These are phyloP conservation scores for Anisodus tanguticus DNA, from an alignment of 257 asterid genomes.

Conservation along the genomic window DNA sequence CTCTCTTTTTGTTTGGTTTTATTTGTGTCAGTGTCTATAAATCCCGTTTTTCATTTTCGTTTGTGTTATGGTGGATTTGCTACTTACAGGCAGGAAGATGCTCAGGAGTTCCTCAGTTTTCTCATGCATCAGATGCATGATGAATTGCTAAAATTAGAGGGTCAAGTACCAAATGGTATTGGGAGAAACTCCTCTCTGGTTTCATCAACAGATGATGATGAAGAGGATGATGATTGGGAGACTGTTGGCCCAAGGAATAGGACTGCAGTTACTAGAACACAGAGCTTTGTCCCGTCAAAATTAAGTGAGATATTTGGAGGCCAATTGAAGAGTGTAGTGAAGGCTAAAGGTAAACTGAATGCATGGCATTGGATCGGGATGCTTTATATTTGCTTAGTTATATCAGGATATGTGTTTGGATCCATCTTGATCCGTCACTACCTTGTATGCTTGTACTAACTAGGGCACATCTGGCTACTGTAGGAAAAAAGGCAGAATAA, in stretches of 20 bases:
- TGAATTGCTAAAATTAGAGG: conserved; percentile 80
- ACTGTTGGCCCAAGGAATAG: conserved; percentile 72
- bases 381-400: background rate
- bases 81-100: conserved; percentile 84
- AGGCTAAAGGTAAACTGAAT: conserved; percentile 69
- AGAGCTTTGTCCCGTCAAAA: conserved; percentile 74
- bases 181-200: conserved; percentile 62
- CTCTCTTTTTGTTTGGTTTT: conserved; percentile 22
- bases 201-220: conserved; percentile 63
- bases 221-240: conserved; percentile 69
- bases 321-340: conserved; percentile 75
- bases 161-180: conserved; percentile 56
- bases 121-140: conserved; percentile 94
- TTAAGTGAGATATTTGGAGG: conserved; percentile 84
- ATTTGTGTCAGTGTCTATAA: conserved; percentile 25
- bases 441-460: conserved; percentile 1
- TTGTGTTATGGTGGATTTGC: conserved; percentile 28
- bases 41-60: conserved; percentile 26
- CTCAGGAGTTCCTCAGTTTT: conserved; percentile 86
- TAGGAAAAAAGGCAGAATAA: background rate
- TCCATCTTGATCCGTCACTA: conserved; percentile 20
- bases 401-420: conserved; percentile 12
- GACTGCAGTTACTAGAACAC: conserved; percentile 78
- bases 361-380: background rate
- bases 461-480: background rate